These are phyloP conservation scores for Melaleuca alternifolia DNA, from an alignment of 345 rosid genomes.

Conservation along the genomic window DNA sequence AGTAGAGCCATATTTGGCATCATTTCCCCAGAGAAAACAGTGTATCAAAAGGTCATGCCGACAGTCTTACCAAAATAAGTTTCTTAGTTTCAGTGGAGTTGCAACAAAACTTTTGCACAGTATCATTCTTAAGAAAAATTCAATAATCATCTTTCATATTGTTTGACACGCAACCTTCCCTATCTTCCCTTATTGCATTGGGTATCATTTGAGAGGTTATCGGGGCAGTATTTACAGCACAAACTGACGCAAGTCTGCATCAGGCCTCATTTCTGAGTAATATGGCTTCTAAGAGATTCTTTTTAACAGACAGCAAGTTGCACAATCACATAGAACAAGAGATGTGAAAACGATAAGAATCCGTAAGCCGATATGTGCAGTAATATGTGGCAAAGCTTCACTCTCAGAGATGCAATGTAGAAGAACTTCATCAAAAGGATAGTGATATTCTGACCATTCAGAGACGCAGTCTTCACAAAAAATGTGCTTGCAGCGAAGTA, in stretches of 20 bases:
- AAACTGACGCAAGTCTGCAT: background rate
- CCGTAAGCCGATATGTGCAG: background rate
- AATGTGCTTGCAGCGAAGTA: conserved; percentile 92
- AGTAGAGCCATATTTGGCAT: background rate
- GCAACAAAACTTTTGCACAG: background rate
- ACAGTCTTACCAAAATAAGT: background rate
- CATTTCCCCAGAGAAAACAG: background rate
- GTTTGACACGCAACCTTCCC: background rate
- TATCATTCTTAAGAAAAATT: background rate
- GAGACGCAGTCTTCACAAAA: conserved; percentile 99
- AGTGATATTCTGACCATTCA: conserved; percentile 58
- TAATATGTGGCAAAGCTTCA: background rate
- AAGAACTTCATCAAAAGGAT: background rate
- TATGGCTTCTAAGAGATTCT: background rate
- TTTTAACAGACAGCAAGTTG: background rate
- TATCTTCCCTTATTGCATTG: background rate
- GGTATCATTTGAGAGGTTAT: background rate
- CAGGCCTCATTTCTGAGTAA: background rate
- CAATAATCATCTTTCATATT: background rate
- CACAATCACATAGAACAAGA: background rate
- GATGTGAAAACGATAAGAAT: background rate
- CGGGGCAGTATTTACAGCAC: background rate
- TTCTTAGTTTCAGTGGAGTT: background rate
- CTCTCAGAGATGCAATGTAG: background rate
- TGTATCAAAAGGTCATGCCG: background rate